Base-by-base conservation (phyloP, 305 asterid species). In the Ruellia speciosa region DNA sequence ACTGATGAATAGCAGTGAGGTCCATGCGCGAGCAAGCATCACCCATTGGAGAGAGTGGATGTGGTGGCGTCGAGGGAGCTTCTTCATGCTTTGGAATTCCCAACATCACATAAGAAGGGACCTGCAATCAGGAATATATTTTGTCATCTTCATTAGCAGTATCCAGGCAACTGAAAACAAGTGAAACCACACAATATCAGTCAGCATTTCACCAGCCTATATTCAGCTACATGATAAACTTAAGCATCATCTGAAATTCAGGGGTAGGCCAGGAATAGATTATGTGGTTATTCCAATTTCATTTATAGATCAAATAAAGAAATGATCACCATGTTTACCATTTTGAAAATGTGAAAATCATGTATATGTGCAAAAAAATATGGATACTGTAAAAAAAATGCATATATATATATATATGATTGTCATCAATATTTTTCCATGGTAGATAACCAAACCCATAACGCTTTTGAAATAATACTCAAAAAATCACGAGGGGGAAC, bases 1-100 rank as follows among this genome's bases (percentile, higher is more conserved):
- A 79, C 63, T 90, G 96, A 81, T 90, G 98, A 72, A 90, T 87
- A 14, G 98, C 98, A 15, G 98, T 90, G 50, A 90, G 92, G 71
- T 90, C 98, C 95, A 80, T 87, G 43, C 98, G 86, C 5, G 96
- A 87, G 72, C 98, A 90, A 19, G 98, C 98, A 76, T 90, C 98
- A 13, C 92, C 95, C 95, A 90, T 87, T 24, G 96, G 90, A 55
- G 98, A 90, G 59, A 87, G 94, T 35, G 94, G 95, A 74, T 73
- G 96, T 39, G 86, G 96, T 19, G 95, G 97, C 17, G 96, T 81
- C 8, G 90, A 70, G 20, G 95, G 96, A 41, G 85, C 65, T 77
- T 88, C 98, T 58, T 85, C 95, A 10, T 59, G 81, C 84, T 85
- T 88, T 16, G 84, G 86, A 59, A 90, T 85, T 63, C 96, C 95